These are phyloP conservation scores for Bertia moriformis DNA, from an alignment of 2,329 filamentous ascomycete genomes.

Conservation along the genomic window DNA sequence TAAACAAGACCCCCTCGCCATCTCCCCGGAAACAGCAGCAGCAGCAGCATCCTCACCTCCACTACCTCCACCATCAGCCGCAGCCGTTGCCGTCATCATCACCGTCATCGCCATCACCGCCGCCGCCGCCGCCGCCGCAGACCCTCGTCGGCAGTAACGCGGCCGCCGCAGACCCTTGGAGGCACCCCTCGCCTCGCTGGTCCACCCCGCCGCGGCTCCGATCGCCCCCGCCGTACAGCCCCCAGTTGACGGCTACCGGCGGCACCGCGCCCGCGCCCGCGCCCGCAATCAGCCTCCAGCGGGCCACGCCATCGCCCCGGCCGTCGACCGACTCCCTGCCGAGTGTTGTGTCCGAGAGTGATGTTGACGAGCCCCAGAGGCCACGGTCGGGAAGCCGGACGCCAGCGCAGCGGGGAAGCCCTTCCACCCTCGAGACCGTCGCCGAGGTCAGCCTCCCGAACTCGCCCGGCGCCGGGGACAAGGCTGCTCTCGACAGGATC, in stretches of 20 bases:
- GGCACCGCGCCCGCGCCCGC: constrained; percentile 26
- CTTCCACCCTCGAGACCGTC: constrained; percentile 68
- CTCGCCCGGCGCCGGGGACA: constrained; percentile 39
- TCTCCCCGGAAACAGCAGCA: too few relatives aligned
- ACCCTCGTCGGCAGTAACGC: too few relatives aligned
- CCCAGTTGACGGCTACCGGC: constrained; percentile 29
- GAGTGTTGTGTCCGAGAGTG: constrained; percentile 27
- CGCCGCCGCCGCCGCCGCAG: too few relatives aligned
- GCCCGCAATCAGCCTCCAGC: constrained; percentile 36
- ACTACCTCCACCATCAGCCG: too few relatives aligned
- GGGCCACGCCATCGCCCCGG: constrained; percentile 29
- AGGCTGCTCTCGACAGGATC: constrained; percentile 32
- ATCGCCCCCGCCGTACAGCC: constrained; percentile 59
- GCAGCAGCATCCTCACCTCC: too few relatives aligned
- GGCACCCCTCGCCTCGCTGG: constrained; percentile 61
- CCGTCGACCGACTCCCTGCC: constrained; percentile 19
- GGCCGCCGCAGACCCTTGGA: too few relatives aligned
- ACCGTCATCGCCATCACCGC: too few relatives aligned
- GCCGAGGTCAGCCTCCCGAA: constrained; percentile 73
- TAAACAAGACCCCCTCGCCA: too few relatives aligned
- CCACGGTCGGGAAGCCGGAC: constrained; percentile 41
- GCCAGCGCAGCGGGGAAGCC: constrained; percentile 42
- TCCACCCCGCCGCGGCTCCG: constrained; percentile 64
- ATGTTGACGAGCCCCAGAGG: constrained; percentile 33
- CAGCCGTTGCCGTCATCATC: too few relatives aligned